These are phyloP conservation scores for Microcos paniculata DNA, from an alignment of 345 rosid species.

Conservation along the genomic window DNA sequence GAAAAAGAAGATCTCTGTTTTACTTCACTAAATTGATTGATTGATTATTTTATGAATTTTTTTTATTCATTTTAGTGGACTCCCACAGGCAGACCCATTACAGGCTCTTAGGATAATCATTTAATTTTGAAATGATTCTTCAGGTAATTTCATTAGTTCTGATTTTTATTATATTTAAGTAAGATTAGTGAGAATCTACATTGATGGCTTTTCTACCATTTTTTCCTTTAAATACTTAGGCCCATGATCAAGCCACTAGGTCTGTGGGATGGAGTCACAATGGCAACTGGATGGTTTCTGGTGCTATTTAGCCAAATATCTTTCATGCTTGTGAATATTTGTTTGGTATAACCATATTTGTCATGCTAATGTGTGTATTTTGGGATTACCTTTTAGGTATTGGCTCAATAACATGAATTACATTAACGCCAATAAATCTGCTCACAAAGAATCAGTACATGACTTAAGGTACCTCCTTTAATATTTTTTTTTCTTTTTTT, in stretches of 20 bases:
- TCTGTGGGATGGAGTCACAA: constrained; percentile 98
- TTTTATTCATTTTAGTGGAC: constrained; percentile 72
- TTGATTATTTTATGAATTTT: not conserved
- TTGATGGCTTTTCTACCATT: constrained; percentile 15
- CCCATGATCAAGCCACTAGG: constrained; percentile 97
- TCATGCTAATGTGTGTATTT: not conserved
- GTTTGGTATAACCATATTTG: not conserved
- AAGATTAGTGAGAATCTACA: not conserved
- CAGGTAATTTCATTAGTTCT: constrained; percentile 51
- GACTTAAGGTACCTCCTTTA: constrained; percentile 67
- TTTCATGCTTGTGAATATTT: not conserved
- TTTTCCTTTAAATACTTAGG: constrained; percentile 41
- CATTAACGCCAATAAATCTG: constrained; percentile 91
- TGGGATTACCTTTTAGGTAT: constrained; percentile 50
- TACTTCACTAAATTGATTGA: not conserved
- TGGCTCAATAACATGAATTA: constrained; percentile 99
- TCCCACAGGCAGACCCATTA: constrained; percentile 92
- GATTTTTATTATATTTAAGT: constrained; percentile 1
- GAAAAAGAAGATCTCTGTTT: not conserved
- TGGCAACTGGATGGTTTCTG: constrained; percentile 98
- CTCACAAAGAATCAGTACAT: constrained; percentile 94
- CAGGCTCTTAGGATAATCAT: constrained; percentile 94
- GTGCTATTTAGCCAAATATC: constrained; percentile 33
- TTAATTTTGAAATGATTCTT: constrained; percentile 95
- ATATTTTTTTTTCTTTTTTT: no score